Evolutionary conservation across 2,329 filamentous ascomycete genomes (phyloP).

Genomic region (Pseudogymnoascus sp.): DNA sequence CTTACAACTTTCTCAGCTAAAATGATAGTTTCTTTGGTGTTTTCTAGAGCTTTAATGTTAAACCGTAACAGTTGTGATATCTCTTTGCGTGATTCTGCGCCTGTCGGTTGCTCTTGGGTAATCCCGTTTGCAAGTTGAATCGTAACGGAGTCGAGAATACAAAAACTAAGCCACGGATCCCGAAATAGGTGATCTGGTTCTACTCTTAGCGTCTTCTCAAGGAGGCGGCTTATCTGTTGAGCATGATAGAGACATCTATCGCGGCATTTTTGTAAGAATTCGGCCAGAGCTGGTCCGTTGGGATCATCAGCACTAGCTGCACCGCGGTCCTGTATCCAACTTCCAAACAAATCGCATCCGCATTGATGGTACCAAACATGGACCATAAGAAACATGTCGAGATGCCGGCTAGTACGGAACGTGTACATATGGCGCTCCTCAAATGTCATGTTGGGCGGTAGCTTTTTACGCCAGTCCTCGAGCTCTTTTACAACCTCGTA

Average conservation of each 20-base stretch:
- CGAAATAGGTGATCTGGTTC: conserved; percentile 7
- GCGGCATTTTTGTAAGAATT: conserved; percentile 7
- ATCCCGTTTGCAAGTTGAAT: background rate
- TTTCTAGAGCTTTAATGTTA: conserved; percentile 3
- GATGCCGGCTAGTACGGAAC: conserved; percentile 5
- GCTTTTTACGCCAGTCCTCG: conserved; percentile 3
- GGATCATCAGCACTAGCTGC: conserved; percentile 13
- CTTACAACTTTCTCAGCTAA: conserved; percentile 6
- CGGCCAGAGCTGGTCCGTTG: conserved; percentile 1
- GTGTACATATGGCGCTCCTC: conserved; percentile 8
- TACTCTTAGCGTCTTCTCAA: conserved; percentile 5
- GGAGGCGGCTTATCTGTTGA: background rate
- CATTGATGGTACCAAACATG: conserved; percentile 9
- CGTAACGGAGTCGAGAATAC: background rate
- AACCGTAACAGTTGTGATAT: background rate
- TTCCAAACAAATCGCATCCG: background rate
- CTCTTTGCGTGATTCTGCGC: background rate
- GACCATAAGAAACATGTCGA: conserved; percentile 11
- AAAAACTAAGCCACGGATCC: conserved; percentile 6
- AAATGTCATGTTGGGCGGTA: conserved; percentile 2
- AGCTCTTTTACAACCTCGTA: conserved; percentile 3
- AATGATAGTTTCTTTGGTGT: background rate
- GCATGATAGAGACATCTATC: conserved; percentile 2
- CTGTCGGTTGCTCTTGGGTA: background rate
- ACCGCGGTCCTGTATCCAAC: conserved; percentile 15